These are phyloP conservation scores for Candida dajiaensis DNA, from an alignment of 805 yeast species.

Conservation along the genomic window DNA sequence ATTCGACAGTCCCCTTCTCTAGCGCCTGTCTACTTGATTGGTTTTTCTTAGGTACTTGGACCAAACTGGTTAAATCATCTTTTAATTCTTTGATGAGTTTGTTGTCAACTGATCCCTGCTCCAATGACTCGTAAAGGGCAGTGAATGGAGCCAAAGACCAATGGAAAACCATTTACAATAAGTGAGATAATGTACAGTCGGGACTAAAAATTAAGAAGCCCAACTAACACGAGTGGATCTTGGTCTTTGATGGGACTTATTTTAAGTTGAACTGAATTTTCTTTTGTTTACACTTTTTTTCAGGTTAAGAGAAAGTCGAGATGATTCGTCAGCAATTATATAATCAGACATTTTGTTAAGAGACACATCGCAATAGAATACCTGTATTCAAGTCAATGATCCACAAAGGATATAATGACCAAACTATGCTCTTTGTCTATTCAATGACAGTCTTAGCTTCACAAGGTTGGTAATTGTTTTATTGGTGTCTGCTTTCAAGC, in stretches of 20 bases:
- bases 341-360: neutral
- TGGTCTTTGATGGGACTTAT: neutral
- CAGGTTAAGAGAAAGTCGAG: neutral
- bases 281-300: slow-evolving; percentile 7
- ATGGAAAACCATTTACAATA: slow-evolving; percentile 12
- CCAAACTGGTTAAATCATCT: slow-evolving; percentile 39
- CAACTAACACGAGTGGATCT: neutral
- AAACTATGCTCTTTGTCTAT: slow-evolving; percentile 11
- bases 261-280: neutral
- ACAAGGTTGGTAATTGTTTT: slow-evolving; percentile 29
- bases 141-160: slow-evolving; percentile 19
- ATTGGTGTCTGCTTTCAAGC: slow-evolving; percentile 28
- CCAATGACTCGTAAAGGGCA: slow-evolving; percentile 14
- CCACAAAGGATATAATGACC: too few species aligned
- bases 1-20: slow-evolving; percentile 38
- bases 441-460: slow-evolving; percentile 24
- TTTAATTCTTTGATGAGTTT: slow-evolving; percentile 26
- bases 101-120: slow-evolving; percentile 9
- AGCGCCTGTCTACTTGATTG: slow-evolving; percentile 41
- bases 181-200: neutral
- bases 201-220: neutral
- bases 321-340: neutral
- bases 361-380: neutral
- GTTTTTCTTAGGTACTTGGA: slow-evolving; percentile 38
- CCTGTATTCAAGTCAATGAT: too few species aligned